Evolutionary conservation across 345 rosid species (phyloP), one percentile per base, ranked within the genome.

Genomic region (Eucalyptus victrix): DNA sequence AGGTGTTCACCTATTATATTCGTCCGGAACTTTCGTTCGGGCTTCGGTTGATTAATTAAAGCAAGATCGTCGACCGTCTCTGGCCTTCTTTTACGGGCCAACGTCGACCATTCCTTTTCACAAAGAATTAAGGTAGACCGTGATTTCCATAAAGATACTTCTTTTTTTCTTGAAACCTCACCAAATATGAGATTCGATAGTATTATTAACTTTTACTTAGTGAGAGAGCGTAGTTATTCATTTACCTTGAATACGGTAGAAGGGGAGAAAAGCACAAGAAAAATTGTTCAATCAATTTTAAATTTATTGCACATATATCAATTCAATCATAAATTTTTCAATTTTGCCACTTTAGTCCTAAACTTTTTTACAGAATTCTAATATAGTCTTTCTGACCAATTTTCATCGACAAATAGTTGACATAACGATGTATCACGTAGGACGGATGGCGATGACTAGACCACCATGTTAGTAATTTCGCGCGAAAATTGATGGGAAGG

Each of bases 401-500:
- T 69, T 69, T 69, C 2, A 3, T 34, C 4, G 6, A 9, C 10
- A 69, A 32, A 69, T 69, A 5, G 3, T 9, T 11, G 2, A 19
- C 26, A 37, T 19, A 12, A 0, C 0, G 2, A 34, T 72, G 45
- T 72, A 24, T 10, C 21, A 7, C 1, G 1, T 67, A 17, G 0
- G 4, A 72, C 0, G 0, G 2, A 4, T 0, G 8, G 3, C 0
- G 4, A 37, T 72, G 8, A 72, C 26, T 72, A 37, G 5, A 72
- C 1, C 8, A 6, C 14, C 1, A 72, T 2, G 10, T 72, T 24
- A 40, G 14, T 21, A 19, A 19, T 72, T 72, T 72, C 2, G 0
- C 0, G 2, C 1, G 1, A 19, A 72, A 72, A 72, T 37, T 72
- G 14, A 10, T 0, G 2, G 1, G 3, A 72, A 72, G 0, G 45